Evolutionary conservation across 2,329 filamentous ascomycete genomes (phyloP).

Genomic region (Cladobotryum protrusum): DNA sequence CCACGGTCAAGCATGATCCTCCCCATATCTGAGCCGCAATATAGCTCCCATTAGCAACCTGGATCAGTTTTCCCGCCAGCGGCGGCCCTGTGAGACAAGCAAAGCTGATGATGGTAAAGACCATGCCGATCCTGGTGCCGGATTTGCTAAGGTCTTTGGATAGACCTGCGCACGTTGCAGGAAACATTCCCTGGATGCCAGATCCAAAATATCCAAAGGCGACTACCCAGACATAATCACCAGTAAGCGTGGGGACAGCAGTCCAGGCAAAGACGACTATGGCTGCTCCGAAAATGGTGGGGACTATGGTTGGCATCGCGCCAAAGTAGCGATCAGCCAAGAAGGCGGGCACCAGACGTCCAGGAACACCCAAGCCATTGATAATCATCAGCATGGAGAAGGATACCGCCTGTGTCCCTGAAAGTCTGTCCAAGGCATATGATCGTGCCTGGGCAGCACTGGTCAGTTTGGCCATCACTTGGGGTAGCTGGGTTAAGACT

Average conservation of each 20-base stretch:
- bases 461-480: background rate
- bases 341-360: constrained; percentile 47
- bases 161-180: constrained; percentile 42
- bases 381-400: constrained; percentile 54
- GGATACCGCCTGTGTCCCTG: constrained; percentile 42
- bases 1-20: constrained; percentile 38
- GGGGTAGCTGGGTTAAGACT: constrained; percentile 11
- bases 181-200: constrained; percentile 60
- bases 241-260: constrained; percentile 33
- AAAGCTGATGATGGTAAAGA: constrained; percentile 51
- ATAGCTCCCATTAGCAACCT: constrained; percentile 37
- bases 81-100: constrained; percentile 49
- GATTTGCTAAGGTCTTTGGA: constrained; percentile 47
- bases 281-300: constrained; percentile 41
- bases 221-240: constrained; percentile 51
- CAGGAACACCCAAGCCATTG: constrained; percentile 52
- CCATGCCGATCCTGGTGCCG: constrained; percentile 54
- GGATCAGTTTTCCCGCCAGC: constrained; percentile 46
- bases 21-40: constrained; percentile 46
- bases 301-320: constrained; percentile 49
- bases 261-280: constrained; percentile 48
- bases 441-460: constrained; percentile 28
- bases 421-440: constrained; percentile 35
- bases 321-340: constrained; percentile 50
- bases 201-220: constrained; percentile 60